Base-by-base conservation (phyloP, 2,329 filamentous ascomycete genomes). In the Penicillium sp. region DNA sequence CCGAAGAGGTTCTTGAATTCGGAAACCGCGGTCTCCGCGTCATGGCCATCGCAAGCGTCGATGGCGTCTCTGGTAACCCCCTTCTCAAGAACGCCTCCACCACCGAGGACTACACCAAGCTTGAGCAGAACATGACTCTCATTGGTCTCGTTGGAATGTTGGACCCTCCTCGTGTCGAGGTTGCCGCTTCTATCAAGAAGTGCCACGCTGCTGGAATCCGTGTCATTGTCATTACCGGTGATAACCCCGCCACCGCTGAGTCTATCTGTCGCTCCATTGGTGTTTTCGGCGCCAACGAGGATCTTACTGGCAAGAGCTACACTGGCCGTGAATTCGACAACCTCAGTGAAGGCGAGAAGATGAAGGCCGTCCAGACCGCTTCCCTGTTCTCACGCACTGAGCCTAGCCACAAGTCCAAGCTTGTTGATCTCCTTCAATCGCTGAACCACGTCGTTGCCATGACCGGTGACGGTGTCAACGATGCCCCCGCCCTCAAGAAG, bases 391-490 rank as follows among this genome's bases (percentile, higher is more conserved):
- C 94, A 34, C 90, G 94, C 60, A 95, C 96, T 22, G 94, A 99
- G 75, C 94, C 94, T 48, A 86, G 83, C 47, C 94, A 99, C 83
- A 99, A 99, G 83, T 95, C 90, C n/a, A 94, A 91, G 77, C 86
- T 99, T 43, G 93, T 99, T 45, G 94, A 99, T 73, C 87, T 99
- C 43, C 88, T 99, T 43, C 95, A 99, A 74, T 91, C 90, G 55
- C 82, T 90, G 47, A 91, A 91, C 57, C 91, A 99, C 72, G 94
- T 99, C 42, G 95, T 99, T 60, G 94, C 94, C 63, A 99, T 99
- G 94, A 99, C 94, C 64, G 94, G 94, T 69, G 94, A 99, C 70
- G 94, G 94, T 75, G 94, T 99, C 75, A 99, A 99, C 70, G 94
- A 99, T 75, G 94, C 94, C 4, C 94, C 94, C 44, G 94, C 94